phyloP scores from a whole-genome alignment of 495 filamentous ascomycete genomes.

The Jackrogersella multiformis region DNA sequence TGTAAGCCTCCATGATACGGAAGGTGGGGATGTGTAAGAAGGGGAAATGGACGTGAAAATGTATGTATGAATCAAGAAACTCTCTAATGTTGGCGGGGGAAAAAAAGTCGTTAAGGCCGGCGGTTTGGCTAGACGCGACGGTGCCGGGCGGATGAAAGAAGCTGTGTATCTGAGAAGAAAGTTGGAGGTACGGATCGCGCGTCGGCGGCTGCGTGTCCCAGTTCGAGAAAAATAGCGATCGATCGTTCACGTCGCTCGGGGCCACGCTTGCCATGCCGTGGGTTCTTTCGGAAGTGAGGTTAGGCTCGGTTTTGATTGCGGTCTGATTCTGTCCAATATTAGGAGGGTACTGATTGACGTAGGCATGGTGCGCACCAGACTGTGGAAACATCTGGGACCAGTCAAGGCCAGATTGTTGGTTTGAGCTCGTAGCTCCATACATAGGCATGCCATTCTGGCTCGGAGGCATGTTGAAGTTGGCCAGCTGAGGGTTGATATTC shows the following conservation, averaged over 20 bases:
- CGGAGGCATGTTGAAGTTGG: constrained; percentile 63
- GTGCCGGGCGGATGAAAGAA: constrained; percentile 64
- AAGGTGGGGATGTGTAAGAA: constrained; percentile 75
- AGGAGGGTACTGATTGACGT: constrained; percentile 68
- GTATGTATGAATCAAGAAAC: constrained; percentile 67
- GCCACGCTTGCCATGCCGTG: constrained; percentile 54
- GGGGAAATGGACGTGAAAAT: constrained; percentile 74
- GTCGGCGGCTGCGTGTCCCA: constrained; percentile 53
- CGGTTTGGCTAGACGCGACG: constrained; percentile 49
- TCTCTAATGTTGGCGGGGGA: constrained; percentile 67
- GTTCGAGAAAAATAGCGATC: constrained; percentile 49
- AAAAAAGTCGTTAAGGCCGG: constrained; percentile 60
- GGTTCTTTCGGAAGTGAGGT: constrained; percentile 49
- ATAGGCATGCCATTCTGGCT: constrained; percentile 62
- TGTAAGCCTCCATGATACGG: constrained; percentile 65
- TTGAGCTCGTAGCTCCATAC: constrained; percentile 57
- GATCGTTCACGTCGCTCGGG: constrained; percentile 50
- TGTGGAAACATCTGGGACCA: constrained; percentile 77
- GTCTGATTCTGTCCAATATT: constrained; percentile 62
- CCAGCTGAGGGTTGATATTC: constrained; percentile 66
- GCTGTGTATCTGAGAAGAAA: constrained; percentile 59
- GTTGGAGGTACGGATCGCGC: constrained; percentile 59
- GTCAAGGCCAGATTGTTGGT: constrained; percentile 61
- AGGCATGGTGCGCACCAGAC: constrained; percentile 69
- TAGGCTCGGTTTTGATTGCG: constrained; percentile 62